Evolutionary conservation across 176 grass and related monocot genomes (phyloP), one percentile per base, ranked within the genome.

Genomic region (Echinochloa phyllopogon): DNA sequence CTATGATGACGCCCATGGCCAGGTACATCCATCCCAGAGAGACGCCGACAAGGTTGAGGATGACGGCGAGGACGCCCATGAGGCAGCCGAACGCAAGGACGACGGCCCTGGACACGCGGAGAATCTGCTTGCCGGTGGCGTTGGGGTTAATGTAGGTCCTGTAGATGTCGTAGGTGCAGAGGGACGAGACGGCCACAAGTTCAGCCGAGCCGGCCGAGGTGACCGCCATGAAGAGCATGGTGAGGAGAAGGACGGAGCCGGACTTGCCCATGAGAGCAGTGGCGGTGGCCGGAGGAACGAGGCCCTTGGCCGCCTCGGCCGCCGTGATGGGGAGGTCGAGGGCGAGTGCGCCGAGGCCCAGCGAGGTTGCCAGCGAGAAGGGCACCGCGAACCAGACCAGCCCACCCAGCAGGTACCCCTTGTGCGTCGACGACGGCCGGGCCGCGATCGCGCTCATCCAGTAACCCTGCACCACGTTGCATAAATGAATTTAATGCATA

Each of bases 151-250:
- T 83, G 77, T 92, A 94, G 3, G 85, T 94, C 43, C 89, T 59
- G 84, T 94, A 94, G 43, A 94, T 90, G 73, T 94, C 92, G 52
- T 94, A 94, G 51, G 92, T 92, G 66, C 84, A 92, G 33, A 94
- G 78, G 68, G 92, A 94, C 27, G 92, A 94, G 42, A 94, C 92
- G 41, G 89, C 92, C 65, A 94, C 79, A 51, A 94, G 84, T 77
- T 94, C 92, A 0, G 92, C 74, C 4, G 92, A 94, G 6, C 92
- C 92, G 23, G 92, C 89, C 15, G 92, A 94, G 48, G 92, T 94
- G 49, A 94, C 92, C n/a, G 92, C 92, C 92, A 94, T 94, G 81
- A 94, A 92, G 65, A 94, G 89, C 92, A 94, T 94, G 36, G 89
- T 92, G 36, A 94, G 92, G n/a, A 94, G 87, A 58, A 94, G 92